A percentile compares a stretch with the other conserved stretches of the same genome.
Conservation (phyloP, 139 green algal species). For the Tetradesmus lagerheimii region DNA sequence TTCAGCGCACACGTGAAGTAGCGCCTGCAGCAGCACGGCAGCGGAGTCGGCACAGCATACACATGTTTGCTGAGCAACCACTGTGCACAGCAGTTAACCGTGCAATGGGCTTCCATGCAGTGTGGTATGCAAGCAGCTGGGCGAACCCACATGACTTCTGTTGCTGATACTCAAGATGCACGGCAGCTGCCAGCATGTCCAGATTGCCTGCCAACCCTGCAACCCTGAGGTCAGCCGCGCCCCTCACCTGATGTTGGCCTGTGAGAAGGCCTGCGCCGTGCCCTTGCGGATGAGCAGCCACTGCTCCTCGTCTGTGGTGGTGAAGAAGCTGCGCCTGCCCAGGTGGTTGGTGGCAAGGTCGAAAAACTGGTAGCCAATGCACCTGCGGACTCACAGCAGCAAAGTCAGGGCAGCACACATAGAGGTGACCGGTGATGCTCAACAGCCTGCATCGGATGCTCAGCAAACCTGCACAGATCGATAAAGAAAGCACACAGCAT, state of each 20-base stretch:
- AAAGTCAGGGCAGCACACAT: neutral
- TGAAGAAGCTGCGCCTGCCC: slow-evolving; percentile 64
- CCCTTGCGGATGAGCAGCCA: slow-evolving; percentile 67
- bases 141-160: neutral
- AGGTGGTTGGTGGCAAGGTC: slow-evolving; percentile 58
- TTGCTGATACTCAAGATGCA: too few species aligned
- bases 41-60: neutral
- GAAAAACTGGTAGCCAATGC: slow-evolving; percentile 67
- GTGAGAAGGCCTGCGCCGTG: slow-evolving; percentile 59
- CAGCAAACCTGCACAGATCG: too few species aligned
- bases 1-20: slow-evolving; percentile 52
- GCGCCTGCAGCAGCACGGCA: slow-evolving; percentile 15
- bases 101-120: neutral
- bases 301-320: slow-evolving; percentile 64
- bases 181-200: neutral
- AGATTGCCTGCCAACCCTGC: neutral
- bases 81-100: neutral
- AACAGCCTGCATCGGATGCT: too few species aligned
- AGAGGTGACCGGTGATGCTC: too few species aligned
- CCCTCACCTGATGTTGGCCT: slow-evolving; percentile 59
- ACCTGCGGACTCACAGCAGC: neutral
- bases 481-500: too few species aligned
- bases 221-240: neutral
- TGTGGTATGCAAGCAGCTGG: neutral
- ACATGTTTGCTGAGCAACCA: too few species aligned